Conservation (phyloP, 2,329 filamentous ascomycete species). For the Fusarium secorum region DNA sequence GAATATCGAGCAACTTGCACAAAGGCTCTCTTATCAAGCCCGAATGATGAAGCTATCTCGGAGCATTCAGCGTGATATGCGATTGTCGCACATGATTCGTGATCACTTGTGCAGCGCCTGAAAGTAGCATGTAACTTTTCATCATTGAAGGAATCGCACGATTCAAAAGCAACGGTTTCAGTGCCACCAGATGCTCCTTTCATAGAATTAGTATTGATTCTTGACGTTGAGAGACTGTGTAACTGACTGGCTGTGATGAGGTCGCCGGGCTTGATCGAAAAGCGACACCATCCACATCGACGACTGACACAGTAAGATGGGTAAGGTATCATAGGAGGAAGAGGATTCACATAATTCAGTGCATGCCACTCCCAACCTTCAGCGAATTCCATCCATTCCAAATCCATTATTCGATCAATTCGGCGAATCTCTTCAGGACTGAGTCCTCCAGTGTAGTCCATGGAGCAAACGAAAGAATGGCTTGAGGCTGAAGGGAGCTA, state of each 20-base stretch:
- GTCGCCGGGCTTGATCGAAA: slow-evolving; percentile 11
- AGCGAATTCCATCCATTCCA: slow-evolving; percentile 16
- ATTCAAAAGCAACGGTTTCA: slow-evolving; percentile 1
- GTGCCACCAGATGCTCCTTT: slow-evolving; percentile 11
- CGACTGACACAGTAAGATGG: slow-evolving; percentile 23
- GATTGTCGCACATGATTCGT: slow-evolving; percentile 13
- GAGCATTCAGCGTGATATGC: slow-evolving; percentile 20
- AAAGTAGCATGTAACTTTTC: slow-evolving; percentile 4
- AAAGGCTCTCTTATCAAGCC: not conserved
- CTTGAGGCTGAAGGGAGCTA: not conserved
- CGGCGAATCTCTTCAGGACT: not conserved
- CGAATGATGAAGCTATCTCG: not conserved
- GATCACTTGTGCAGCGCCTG: slow-evolving; percentile 11
- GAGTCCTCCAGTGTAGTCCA: slow-evolving; percentile 6
- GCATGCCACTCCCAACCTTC: slow-evolving; percentile 17
- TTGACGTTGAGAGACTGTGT: not conserved
- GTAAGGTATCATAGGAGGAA: slow-evolving; percentile 3
- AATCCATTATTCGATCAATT: slow-evolving; percentile 12
- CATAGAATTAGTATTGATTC: not conserved
- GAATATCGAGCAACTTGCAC: slow-evolving; percentile 5
- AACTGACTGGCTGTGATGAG: slow-evolving; percentile 10
- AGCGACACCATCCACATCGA: slow-evolving; percentile 27
- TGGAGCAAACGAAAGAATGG: not conserved
- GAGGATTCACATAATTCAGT: not conserved
- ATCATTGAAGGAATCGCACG: not conserved